Percentiles rank a stretch among this genome's conserved stretches.
These are phyloP conservation scores for Silene latifolia DNA, from an alignment of 148 eudicot genomes.

Conservation along the genomic window DNA sequence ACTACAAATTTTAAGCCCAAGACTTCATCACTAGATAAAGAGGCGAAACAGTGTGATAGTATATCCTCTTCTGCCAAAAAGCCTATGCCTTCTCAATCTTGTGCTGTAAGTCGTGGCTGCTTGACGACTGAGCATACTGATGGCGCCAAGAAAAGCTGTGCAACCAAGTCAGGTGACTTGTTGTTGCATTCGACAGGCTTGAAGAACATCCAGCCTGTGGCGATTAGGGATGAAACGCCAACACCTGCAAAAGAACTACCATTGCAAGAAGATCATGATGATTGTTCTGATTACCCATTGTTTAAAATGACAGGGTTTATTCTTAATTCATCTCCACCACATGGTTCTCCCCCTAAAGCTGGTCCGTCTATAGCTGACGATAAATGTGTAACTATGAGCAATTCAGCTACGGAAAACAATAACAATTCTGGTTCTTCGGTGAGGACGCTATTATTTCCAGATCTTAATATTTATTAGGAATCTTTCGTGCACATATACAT, in stretches of 20 bases:
- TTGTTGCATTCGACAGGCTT: too few species aligned
- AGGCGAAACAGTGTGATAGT: slow-evolving; percentile 28
- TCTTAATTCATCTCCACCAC: slow-evolving; percentile 23
- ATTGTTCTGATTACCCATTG: slow-evolving; percentile 35
- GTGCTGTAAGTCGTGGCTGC: slow-evolving; percentile 14
- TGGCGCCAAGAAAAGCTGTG: slow-evolving; percentile 31
- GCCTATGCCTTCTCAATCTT: slow-evolving; percentile 23
- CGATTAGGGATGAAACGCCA: too few species aligned
- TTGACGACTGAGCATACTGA: slow-evolving; percentile 31
- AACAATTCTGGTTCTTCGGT: slow-evolving; percentile 32
- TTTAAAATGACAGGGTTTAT: slow-evolving; percentile 33
- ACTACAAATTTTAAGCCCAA: slow-evolving; percentile 28
- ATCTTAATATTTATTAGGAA: slow-evolving; percentile 26
- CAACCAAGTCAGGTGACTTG: too few species aligned
- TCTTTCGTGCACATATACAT: slow-evolving; percentile 5
- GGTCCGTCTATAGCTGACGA: slow-evolving; percentile 13
- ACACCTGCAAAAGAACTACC: too few species aligned
- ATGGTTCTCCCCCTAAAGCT: slow-evolving; percentile 16
- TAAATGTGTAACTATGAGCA: slow-evolving; percentile 32
- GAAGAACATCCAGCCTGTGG: too few species aligned
- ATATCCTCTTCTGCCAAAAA: slow-evolving; percentile 42
- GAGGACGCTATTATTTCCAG: slow-evolving; percentile 33
- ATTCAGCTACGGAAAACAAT: slow-evolving; percentile 27
- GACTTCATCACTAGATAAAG: slow-evolving; percentile 25
- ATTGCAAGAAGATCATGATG: slow-evolving; percentile 22